phyloP scores from a whole-genome alignment of 1,284 basidiomycete genomes.

The Cerioporus squamosus region DNA sequence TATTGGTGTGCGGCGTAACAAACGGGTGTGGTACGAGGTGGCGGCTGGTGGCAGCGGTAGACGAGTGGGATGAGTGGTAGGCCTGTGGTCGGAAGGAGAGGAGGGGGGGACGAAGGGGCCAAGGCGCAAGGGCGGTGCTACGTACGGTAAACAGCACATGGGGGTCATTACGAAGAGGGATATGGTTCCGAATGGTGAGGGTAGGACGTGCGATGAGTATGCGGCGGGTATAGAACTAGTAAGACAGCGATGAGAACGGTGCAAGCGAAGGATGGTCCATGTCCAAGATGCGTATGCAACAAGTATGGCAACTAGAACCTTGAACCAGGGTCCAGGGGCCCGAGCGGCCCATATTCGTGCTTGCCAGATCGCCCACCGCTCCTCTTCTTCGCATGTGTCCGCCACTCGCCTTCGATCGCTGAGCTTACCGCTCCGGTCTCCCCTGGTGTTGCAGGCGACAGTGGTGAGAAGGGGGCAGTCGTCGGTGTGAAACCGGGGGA shows the following conservation, averaged over 20 bases:
- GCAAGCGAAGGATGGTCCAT: conserved; percentile 20
- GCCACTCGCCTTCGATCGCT: conserved; percentile 41
- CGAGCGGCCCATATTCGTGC: conserved; percentile 73
- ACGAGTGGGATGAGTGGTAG: too few species aligned
- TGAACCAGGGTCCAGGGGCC: conserved; percentile 69
- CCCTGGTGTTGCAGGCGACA: conserved; percentile 40
- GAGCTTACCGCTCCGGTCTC: conserved; percentile 37
- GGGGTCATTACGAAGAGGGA: too few species aligned
- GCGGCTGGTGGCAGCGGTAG: background rate
- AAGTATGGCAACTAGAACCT: conserved; percentile 33
- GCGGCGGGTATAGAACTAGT: conserved; percentile 27
- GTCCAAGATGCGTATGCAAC: conserved; percentile 17
- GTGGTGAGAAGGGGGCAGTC: conserved; percentile 46
- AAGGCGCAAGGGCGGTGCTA: background rate
- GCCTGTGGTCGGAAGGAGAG: background rate
- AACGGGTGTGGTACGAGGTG: background rate
- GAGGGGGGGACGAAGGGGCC: background rate
- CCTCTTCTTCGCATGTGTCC: conserved; percentile 48
- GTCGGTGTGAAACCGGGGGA: conserved; percentile 43
- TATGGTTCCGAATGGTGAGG: background rate
- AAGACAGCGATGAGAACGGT: conserved; percentile 22
- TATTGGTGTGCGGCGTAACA: conserved; percentile 12
- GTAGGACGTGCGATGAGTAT: conserved; percentile 10
- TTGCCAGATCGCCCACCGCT: conserved; percentile 47
- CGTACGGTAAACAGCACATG: background rate